Base-by-base conservation (phyloP, 2,329 filamentous ascomycete species). In the Aspergillus cejpii region DNA sequence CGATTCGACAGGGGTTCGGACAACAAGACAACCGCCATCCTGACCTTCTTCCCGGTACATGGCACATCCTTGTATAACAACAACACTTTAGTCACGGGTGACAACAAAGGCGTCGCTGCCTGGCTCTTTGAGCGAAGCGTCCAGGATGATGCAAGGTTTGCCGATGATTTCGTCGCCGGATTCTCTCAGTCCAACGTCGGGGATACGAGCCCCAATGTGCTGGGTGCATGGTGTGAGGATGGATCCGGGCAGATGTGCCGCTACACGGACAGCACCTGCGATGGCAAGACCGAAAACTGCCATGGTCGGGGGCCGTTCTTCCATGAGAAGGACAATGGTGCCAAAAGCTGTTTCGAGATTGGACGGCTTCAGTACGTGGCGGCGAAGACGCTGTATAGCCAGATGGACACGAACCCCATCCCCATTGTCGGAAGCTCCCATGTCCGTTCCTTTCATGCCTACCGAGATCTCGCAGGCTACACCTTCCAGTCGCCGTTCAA, bases 91-190 rank as follows among this genome's bases (percentile, higher is more conserved):
- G 80, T 92, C 40, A 83, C 89, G 2, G 91, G 87, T n/a, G 91
- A 97, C 65, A 97, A 97, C 72, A 97, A 97, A 69, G 91, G 91
- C 10, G 87, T 95, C 5, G 90, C 91, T 2, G 86, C 90, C 0
- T 85, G 84, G 61, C 72, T 95, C 10, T 83, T 96, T 42, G 91
- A 97, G 63, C 78, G 84, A 53, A 81, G 78, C 41, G 74, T 84
- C 39, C 63, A 69, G 2, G 67, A 65, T n/a, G 73, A 79, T 14
- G 60, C 71, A 1, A 73, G 70, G 14, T 80, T 81, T 26, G 76
- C 78, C 0, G 71, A 80, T 2, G 78, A 76, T 7, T 95, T 94
- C 55, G 86, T 96, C 1, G 89, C 90, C 2, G 91, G 88, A 3
- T 97, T 96, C 64, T 92, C 87, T 1, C 91, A 96, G 64, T 81